Evolutionary conservation across 306 rosid species (phyloP).

Genomic region (Quercus parvula): DNA sequence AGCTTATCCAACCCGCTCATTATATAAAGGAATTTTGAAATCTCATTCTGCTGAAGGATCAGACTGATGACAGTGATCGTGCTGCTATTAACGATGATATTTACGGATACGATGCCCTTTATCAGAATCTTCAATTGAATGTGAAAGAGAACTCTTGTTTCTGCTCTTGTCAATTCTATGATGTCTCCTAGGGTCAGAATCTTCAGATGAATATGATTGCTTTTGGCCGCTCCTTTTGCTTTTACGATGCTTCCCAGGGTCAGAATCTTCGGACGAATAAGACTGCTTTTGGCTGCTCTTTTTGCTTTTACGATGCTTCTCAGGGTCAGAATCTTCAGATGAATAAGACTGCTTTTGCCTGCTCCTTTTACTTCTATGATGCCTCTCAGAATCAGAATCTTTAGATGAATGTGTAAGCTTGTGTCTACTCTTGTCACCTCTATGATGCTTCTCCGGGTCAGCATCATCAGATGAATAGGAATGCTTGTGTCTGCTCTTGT

Average conservation of each 20-base stretch:
- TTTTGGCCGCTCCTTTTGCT: conserved; percentile 24
- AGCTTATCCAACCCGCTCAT: not conserved
- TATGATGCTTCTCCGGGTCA: conserved; percentile 8
- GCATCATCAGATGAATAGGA: conserved; percentile 21
- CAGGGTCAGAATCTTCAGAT: conserved; percentile 18
- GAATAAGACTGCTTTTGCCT: conserved; percentile 26
- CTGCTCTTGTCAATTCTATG: conserved; percentile 13
- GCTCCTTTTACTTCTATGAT: conserved; percentile 18
- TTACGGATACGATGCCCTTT: conserved; percentile 5
- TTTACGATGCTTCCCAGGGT: conserved; percentile 18
- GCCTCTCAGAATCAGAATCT: conserved; percentile 25
- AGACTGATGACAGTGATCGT: not conserved
- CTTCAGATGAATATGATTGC: conserved; percentile 25
- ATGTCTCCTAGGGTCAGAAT: conserved; percentile 23
- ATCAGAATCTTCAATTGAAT: conserved; percentile 12
- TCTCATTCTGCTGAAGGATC: not conserved
- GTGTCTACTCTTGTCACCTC: conserved; percentile 21
- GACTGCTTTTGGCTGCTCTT: conserved; percentile 20
- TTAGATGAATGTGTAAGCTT: conserved; percentile 16
- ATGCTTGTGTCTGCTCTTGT: conserved; percentile 17
- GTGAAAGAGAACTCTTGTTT: not conserved
- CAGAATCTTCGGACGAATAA: conserved; percentile 22
- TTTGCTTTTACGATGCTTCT: conserved; percentile 17
- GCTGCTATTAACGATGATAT: not conserved
- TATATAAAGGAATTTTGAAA: not conserved